Base-by-base conservation (phyloP, 2,329 filamentous ascomycete genomes). In the Cladosporium oxysporum region DNA sequence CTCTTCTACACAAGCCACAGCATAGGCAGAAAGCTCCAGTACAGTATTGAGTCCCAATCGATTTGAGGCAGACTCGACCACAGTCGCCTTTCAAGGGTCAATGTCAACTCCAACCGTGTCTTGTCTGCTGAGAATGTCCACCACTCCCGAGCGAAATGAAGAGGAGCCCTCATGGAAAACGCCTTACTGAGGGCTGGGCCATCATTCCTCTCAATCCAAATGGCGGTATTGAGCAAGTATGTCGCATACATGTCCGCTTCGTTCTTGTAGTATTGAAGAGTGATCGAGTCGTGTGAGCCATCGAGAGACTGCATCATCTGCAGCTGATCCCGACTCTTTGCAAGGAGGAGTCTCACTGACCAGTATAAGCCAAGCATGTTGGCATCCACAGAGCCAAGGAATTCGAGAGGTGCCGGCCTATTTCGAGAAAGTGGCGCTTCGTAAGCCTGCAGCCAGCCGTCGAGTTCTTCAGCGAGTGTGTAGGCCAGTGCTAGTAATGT, bases 351-450 rank as follows among this genome's bases (percentile, higher is more conserved):
- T 33, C 52, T n/a, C 10, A 3, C 28, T 10, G 52, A 33, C 52
- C 52, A 55, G 18, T 55, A 55, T 31, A 55, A 29, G 33, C 52
- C 52, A 18, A 55, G 52, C 28, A 55, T 55, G 8, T 55, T 55
- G 7, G 52, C 52, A 21, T 55, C 52, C n/a, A 55, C 4, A 16
- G 23, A 55, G 28, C 28, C 33, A 7, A 5, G 1, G 8, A 55
- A 55, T 10, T 33, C 16, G 16, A 33, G 29, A 21, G 52, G 52
- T 12, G 6, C 28, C 6, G 2, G 52, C 2, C 18, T 18, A 6
- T 21, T 14, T 2, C 52, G 28, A 10, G 10, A 11, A 3, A 5
- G 18, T 23, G 28, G 16, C n/a, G 33, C 28, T 55, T 55, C 29
- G 28, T 31, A 55, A 12, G 52, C 14, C 23, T 55, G 29, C 21